Conservation (phyloP, 495 filamentous ascomycete species). For the Lineolata rhizophorae region DNA sequence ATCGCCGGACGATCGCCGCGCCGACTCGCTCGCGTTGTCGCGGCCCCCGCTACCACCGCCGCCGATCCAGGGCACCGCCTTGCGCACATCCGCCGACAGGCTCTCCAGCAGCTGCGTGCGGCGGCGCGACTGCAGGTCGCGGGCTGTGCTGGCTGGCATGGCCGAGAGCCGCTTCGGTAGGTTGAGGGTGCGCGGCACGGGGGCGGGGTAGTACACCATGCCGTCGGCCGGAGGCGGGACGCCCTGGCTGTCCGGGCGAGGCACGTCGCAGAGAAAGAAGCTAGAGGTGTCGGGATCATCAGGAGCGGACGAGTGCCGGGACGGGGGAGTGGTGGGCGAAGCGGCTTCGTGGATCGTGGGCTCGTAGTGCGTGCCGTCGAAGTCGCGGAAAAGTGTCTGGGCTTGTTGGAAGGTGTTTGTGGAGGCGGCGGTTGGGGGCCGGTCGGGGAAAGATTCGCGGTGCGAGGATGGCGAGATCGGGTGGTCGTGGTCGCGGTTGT, state of each 20-base stretch:
- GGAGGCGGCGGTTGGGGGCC: slow-evolving; percentile 30
- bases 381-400: slow-evolving; percentile 54
- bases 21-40: slow-evolving; percentile 1
- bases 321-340: slow-evolving; percentile 7
- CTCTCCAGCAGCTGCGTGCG: slow-evolving; percentile 27
- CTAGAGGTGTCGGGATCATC: slow-evolving; percentile 38
- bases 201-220: slow-evolving; percentile 91
- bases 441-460: slow-evolving; percentile 19
- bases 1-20: background rate
- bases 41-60: background rate
- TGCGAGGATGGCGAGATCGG: no score
- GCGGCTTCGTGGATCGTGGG: slow-evolving; percentile 13
- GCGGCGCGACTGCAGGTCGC: slow-evolving; percentile 39
- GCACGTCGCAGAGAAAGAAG: no score
- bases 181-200: slow-evolving; percentile 82
- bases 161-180: slow-evolving; percentile 74
- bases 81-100: slow-evolving; percentile 22
- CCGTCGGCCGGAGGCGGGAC: slow-evolving; percentile 37
- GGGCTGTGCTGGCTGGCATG: slow-evolving; percentile 36
- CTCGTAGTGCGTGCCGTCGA: slow-evolving; percentile 75
- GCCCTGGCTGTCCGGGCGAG: background rate
- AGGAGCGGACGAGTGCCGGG: slow-evolving; percentile 21
- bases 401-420: slow-evolving; percentile 48
- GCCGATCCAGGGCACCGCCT: slow-evolving; percentile 21
- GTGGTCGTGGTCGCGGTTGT: no score